Evolutionary conservation across 768 basidiomycete genomes (phyloP), one percentile per base, ranked within the genome.

Genomic region (Boletus bicolor): DNA sequence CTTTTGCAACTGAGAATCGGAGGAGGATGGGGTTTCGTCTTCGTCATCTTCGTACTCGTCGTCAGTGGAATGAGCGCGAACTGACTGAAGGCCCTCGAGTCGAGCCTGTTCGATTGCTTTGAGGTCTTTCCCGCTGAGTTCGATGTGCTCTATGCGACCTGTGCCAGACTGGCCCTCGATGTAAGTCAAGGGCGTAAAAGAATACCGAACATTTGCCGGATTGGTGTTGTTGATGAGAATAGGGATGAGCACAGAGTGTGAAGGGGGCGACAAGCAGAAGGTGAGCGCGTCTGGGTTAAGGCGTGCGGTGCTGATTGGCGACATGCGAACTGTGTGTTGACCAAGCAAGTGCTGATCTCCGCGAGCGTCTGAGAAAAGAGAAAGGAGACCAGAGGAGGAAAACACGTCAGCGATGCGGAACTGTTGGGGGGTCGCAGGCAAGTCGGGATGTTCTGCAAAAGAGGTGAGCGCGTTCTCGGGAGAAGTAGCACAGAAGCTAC

Each of bases 241-340:
- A 1, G 95, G 95, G 45, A 97, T 75, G 51, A 92, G 80, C 32
- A 89, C 81, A 50, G 78, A 76, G 7, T 74, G 71, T 10, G 77
- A 73, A 44, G 79, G 73, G 10, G 77, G 69, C 2, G 87, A 76
- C 19, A 95, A 77, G 64, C 93, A 96, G 68, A 86, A 94, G 4
- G 83, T 84, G 49, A 83, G 77, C 14, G 73, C 77, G 55, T 86
- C 77, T 11, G 91, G 92, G 63, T 96, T 95, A 43, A 98, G 77
- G 21, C 87, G 86, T 5, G 94, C 95, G 3, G 94, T 97, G 68
- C 93, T 92, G 63, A 92, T 93, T 10, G 94, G 94, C 0, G 93
- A 91, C 81, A 95, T 87, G 60, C 89, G 85, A 49, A 98, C 88
- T 0, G 92, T 94, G 66, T 95, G 92, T 69, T 93, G 87, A 35